Evolutionary conservation across 495 filamentous ascomycete species (phyloP), one percentile per base, ranked within the genome.

Genomic region (Aspergillus campestris): DNA sequence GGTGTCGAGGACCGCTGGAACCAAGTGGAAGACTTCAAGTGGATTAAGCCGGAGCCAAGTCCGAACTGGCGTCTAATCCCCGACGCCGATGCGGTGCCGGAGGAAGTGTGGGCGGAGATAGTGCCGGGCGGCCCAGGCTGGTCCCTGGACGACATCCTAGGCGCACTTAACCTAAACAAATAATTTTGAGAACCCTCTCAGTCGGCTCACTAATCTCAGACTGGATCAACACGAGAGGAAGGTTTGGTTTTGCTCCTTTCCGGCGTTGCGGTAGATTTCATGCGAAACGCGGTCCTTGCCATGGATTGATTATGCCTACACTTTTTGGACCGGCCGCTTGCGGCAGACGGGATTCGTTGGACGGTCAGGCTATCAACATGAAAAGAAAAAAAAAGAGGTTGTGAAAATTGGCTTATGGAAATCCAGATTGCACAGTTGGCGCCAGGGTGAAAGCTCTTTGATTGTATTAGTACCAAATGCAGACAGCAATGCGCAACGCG

Each of bases 11-110:
- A 92, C 61, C 72, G 82, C 47, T 98, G 87, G 85, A 78, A 87
- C 53, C 79, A 94, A 56, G 83, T 98, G 10, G 87, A 96, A 56
- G 92, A 98, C 55, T 98, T 98, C 71, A 92, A 94, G 63, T 97
- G 94, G 94, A 74, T 95, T 49, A 94, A 89, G 62, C 69, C 75
- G 8, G 86, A 84, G 38, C 81, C 78, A 12, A 95, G 87, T 52
- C 92, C 92, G 1, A 89, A 98, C 60, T 98, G 91, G 89, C 78
- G 72, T 37, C 57, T 90, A 8, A 46, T 96, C 34, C 66, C 74
- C 11, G 73, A 74, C 36, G 72, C 70, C 13, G 69, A 84, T 31
- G 75, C 80, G 8, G 70, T 91, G 7, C 46, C 64, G 5, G 77
- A 80, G 13, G 72, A 75, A 13, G 72, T 83, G 1, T 94, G 89